Evolutionary conservation across 768 basidiomycete species (phyloP), one percentile per base, ranked within the genome.

Genomic region (Cystofilobasidium capitatum): DNA sequence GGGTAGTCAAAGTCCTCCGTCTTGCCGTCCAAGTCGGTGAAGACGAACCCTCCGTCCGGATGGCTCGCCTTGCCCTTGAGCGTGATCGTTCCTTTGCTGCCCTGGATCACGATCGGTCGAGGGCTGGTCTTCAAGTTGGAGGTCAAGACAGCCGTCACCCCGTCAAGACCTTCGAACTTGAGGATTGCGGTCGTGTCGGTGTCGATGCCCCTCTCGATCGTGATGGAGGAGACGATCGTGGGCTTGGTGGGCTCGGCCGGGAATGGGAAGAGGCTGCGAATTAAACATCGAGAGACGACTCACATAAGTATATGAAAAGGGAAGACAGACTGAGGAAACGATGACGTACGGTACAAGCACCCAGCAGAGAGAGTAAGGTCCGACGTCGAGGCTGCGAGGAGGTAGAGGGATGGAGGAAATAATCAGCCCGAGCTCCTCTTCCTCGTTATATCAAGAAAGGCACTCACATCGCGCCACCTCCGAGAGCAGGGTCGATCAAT

Each of bases 401-500:
- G 42, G 29, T 22, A 47, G 44, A 5, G 39, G 22, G 57, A 24
- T 4, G 5, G 14, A 16, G 39, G 14, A 58, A 39, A 13, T n/a
- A 26, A 39, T 20, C 29, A n/a, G 14, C 17, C n/a, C n/a, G n/a
- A n/a, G n/a, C n/a, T n/a, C n/a, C n/a, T n/a, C n/a, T n/a, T n/a
- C n/a, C n/a, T n/a, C n/a, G n/a, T n/a, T n/a, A n/a, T n/a, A n/a
- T n/a, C n/a, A n/a, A 14, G 1, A 17, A 10, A 16, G 31, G 2
- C 5, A 55, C 63, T 49, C 29, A 64, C 44, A 67, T 33, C 17
- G 62, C 62, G 13, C 68, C 68, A 20, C 68, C 68, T 8, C 54
- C 68, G 39, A 69, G 62, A n/a, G 42, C 13, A 2, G 68, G 68
- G 29, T 63, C 68, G 20, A 69, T 54, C 54, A 69, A n/a, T 1